A percentile compares a stretch with the other conserved stretches of the same genome.
These are phyloP conservation scores for Picea mariana DNA, from an alignment of 83 land plant genomes.

Conservation along the genomic window DNA sequence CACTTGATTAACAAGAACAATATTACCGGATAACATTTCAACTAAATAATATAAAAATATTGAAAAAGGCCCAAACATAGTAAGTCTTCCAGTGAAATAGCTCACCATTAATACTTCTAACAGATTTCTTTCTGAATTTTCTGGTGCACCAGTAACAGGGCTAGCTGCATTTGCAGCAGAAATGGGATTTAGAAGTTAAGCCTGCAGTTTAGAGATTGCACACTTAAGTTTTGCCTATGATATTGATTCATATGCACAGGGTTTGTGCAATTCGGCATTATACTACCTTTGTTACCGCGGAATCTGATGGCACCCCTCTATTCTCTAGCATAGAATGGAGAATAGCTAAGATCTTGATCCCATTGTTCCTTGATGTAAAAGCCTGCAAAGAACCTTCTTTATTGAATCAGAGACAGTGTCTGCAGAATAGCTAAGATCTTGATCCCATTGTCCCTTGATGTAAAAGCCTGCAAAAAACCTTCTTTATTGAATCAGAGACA, in stretches of 20 bases:
- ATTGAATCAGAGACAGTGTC: too few species aligned
- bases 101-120: conserved; percentile 31
- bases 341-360: conserved; percentile 5
- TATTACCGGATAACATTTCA: too few species aligned
- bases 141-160: not conserved
- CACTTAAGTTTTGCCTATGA: too few species aligned
- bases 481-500: too few species aligned
- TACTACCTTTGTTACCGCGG: conserved; percentile 28
- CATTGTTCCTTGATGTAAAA: too few species aligned
- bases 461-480: too few species aligned
- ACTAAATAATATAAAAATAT: too few species aligned
- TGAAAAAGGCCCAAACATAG: too few species aligned
- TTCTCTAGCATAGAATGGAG: conserved; percentile 38
- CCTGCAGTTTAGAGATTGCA: not conserved
- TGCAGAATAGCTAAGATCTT: too few species aligned
- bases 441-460: too few species aligned
- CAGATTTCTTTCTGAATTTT: conserved; percentile 1
- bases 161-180: not conserved
- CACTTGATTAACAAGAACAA: too few species aligned
- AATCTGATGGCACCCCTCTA: conserved; percentile 30
- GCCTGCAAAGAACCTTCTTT: too few species aligned
- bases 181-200: not conserved
- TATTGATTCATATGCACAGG: not conserved
- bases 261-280: not conserved
- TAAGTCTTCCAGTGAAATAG: not conserved